phyloP scores from a whole-genome alignment of 768 basidiomycete species.

The Lactarius akahatsu region DNA sequence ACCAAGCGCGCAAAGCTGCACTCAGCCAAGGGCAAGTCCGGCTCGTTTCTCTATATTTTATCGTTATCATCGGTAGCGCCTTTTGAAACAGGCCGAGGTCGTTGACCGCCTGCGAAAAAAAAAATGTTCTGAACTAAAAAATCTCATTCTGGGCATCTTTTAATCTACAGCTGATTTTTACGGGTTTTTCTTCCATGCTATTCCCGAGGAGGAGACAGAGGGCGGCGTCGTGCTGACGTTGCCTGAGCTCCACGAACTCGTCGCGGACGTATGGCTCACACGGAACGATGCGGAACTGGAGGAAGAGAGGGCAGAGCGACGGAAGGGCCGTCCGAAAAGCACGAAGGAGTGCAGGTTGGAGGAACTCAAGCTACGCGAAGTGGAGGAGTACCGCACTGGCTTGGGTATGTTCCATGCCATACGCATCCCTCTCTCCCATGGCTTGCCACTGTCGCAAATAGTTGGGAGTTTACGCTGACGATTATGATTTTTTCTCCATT shows the following conservation, averaged over 20 bases:
- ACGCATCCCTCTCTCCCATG: neutral
- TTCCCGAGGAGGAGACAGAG: conserved; percentile 47
- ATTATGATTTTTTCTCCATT: neutral
- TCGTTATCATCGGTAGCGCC: neutral
- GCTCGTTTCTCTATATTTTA: conserved; percentile 10
- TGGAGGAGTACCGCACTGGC: conserved; percentile 75
- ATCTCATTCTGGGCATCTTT: neutral
- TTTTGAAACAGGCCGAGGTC: neutral
- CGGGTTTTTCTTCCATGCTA: conserved; percentile 71
- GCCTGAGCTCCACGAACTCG: conserved; percentile 61
- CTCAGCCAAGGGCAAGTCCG: conserved; percentile 48
- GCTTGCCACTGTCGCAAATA: neutral
- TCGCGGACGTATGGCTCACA: conserved; percentile 71
- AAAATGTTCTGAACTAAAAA: neutral
- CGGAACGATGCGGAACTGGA: conserved; percentile 66
- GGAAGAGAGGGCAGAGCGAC: conserved; percentile 55
- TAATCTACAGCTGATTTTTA: conserved; percentile 59
- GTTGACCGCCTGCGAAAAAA: neutral
- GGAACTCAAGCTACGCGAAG: conserved; percentile 64
- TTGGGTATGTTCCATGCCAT: conserved; percentile 53
- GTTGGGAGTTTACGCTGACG: neutral
- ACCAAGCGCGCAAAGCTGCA: conserved; percentile 60
- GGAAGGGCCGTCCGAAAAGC: conserved; percentile 78
- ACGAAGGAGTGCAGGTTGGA: conserved; percentile 64
- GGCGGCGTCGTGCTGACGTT: conserved; percentile 49